A percentile compares a stretch with the other conserved stretches of the same genome.
Conservation (phyloP, 169 alveolate species). For the Eimeria sp. region DNA sequence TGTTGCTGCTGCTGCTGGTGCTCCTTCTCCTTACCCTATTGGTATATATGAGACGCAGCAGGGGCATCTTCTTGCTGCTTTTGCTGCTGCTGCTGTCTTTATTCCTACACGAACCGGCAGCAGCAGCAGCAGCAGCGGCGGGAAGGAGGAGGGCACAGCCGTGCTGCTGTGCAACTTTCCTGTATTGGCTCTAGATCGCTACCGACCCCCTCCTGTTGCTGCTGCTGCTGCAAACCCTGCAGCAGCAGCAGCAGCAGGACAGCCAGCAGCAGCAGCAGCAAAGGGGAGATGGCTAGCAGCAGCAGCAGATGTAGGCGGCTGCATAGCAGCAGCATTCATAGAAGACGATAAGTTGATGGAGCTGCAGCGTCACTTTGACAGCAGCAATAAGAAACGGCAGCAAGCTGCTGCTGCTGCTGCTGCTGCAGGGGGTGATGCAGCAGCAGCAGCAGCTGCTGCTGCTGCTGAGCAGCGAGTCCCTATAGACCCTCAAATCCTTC, state of each 20-base stretch:
- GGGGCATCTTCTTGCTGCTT: constrained; percentile 1
- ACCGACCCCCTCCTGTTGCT: constrained; percentile 28
- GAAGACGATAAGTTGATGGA: constrained; percentile 1
- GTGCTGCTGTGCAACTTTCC: constrained; percentile 61
- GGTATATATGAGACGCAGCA: constrained; percentile 37
- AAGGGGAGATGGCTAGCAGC: constrained; percentile 41
- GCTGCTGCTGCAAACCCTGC: too few species aligned
- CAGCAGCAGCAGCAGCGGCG: constrained; percentile 45
- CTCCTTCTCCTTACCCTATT: constrained; percentile 12
- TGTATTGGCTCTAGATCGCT: constrained; percentile 23
- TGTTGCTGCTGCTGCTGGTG: constrained; percentile 38
- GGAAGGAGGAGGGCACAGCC: constrained; percentile 32
- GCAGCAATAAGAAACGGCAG: constrained; percentile 12
- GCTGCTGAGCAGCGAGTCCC: not conserved
- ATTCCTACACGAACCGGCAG: not conserved
- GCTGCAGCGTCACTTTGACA: constrained; percentile 44
- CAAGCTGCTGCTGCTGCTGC: not conserved
- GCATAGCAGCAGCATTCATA: constrained; percentile 32
- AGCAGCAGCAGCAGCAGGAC: not conserved
- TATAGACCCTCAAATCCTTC: constrained; percentile 20
- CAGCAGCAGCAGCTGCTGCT: constrained; percentile 1
- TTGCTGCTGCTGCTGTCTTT: constrained; percentile 11
- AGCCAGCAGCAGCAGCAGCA: constrained; percentile 24
- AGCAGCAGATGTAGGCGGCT: constrained; percentile 53
- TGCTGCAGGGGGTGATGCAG: not conserved